These are phyloP conservation scores for Lachnellula cervina DNA, from an alignment of 2,329 filamentous ascomycete species.

Conservation along the genomic window DNA sequence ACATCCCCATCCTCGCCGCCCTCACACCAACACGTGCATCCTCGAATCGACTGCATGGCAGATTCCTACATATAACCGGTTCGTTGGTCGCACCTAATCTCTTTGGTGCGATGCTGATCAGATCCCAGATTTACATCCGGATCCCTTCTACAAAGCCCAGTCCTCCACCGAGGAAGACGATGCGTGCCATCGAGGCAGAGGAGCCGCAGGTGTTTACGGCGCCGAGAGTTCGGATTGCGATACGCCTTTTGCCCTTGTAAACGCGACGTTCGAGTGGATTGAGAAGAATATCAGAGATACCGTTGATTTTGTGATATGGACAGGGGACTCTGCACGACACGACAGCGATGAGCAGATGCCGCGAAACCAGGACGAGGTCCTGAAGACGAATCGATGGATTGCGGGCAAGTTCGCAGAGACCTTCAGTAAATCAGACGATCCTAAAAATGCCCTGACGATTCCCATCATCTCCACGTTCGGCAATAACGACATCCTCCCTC, in stretches of 20 bases:
- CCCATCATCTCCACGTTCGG: conserved; percentile 88
- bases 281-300: conserved; percentile 68
- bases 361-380: conserved; percentile 69
- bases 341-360: conserved; percentile 81
- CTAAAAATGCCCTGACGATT: conserved; percentile 58
- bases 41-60: conserved; percentile 54
- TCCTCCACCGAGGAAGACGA: conserved; percentile 62
- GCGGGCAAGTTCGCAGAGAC: conserved; percentile 71
- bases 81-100: conserved; percentile 30
- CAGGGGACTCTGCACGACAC: conserved; percentile 83
- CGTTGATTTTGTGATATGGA: conserved; percentile 90
- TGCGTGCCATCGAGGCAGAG: conserved; percentile 75
- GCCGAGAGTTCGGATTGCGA: conserved; percentile 88
- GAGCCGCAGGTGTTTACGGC: conserved; percentile 75
- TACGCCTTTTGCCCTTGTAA: conserved; percentile 70
- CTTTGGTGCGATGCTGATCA: conserved; percentile 20
- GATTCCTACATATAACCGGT: conserved; percentile 89
- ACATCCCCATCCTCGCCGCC: conserved; percentile 9
- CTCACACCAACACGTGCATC: conserved; percentile 6
- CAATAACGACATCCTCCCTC: conserved; percentile 96
- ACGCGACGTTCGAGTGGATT: conserved; percentile 90
- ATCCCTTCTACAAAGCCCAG: conserved; percentile 78
- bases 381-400: conserved; percentile 69
- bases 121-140: conserved; percentile 78
- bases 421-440: conserved; percentile 56